Evolutionary conservation across 2,329 filamentous ascomycete genomes (phyloP), one percentile per base, ranked within the genome.

Genomic region (Sporothrix pallida): DNA sequence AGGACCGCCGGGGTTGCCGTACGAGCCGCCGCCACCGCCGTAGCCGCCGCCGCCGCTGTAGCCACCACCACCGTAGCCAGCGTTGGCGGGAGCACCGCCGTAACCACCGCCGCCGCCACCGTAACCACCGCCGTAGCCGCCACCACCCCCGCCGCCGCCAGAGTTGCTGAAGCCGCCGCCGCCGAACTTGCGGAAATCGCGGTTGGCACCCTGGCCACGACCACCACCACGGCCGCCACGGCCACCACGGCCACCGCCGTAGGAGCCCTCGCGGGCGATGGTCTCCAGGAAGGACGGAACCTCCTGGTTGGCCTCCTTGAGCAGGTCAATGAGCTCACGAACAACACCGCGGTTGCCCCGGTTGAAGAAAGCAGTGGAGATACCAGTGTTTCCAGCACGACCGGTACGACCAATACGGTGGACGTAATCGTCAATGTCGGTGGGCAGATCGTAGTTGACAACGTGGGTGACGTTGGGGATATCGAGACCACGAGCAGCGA

Each of bases 321-420:
- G 89, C 42, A 99, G 90, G n/a, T 99, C 96, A 79, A 99, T 89
- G 75, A 99, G 90, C 79, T 98, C 96, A 78, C 96, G 93, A 77
- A 98, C 96, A 78, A 99, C 94, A 85, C 96, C 96, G 80, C 96
- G 94, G 88, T 99, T 99, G 81, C 95, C 95, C 81, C 96, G 95
- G 90, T 99, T 99, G 92, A 99, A 98, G 89, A 99, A 99, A 73
- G 96, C 96, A 79, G 96, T 99, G 6, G 96, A 93, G 78, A 97
- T 91, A 92, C 96, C 96, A 80, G 95, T 98, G 88, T 99, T 99
- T 83, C 96, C 96, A 77, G 96, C 96, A 94, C 96, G 96, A 82
- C 96, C 96, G 77, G 96, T 99, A 95, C 96, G 96, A 91, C 96
- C 96, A 80, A 99, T 99, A 83, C 96, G 93, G 85, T 98, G 95